Percentiles rank a stretch among this genome's conserved stretches.
These are phyloP conservation scores for Avena atlantica DNA, from an alignment of 176 grass and related monocot species.

Conservation along the genomic window DNA sequence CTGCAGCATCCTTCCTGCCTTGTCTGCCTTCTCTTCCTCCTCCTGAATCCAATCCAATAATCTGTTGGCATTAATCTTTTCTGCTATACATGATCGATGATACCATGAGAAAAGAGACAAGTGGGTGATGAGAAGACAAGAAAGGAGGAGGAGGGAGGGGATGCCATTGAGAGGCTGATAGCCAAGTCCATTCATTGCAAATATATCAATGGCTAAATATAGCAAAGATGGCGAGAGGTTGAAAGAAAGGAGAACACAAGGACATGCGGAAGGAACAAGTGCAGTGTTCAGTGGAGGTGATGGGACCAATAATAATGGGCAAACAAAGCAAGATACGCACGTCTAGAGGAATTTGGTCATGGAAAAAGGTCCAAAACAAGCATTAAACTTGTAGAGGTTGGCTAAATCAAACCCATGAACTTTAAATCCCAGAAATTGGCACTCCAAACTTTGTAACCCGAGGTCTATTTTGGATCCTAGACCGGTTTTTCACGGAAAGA, in stretches of 20 bases:
- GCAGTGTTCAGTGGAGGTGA: no score
- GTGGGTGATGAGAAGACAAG: slow-evolving; percentile 10
- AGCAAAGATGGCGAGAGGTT: slow-evolving; percentile 48
- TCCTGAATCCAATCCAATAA: slow-evolving; percentile 30
- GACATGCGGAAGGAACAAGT: neutral
- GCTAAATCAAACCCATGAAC: no score
- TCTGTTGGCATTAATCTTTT: slow-evolving; percentile 32
- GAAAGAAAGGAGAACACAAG: slow-evolving; percentile 30
- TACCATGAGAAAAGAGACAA: slow-evolving; percentile 36
- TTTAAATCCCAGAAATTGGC: no score
- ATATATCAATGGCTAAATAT: slow-evolving; percentile 42
- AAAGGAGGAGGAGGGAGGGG: slow-evolving; percentile 40
- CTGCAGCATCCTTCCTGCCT: slow-evolving; percentile 64
- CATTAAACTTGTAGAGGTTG: no score
- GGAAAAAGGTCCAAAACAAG: no score
- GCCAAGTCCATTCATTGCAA: slow-evolving; percentile 41
- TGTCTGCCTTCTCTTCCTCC: slow-evolving; percentile 19
- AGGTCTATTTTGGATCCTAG: no score
- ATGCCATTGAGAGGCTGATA: slow-evolving; percentile 48
- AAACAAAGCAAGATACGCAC: no score
- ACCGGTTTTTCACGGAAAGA: no score
- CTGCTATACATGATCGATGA: slow-evolving; percentile 19
- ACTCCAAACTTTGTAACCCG: no score
- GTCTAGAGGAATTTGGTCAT: no score
- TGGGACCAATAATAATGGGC: no score